Conservation (phyloP, 108 stramenopile genomes). For the Cyclotella choctawhatcheeana region DNA sequence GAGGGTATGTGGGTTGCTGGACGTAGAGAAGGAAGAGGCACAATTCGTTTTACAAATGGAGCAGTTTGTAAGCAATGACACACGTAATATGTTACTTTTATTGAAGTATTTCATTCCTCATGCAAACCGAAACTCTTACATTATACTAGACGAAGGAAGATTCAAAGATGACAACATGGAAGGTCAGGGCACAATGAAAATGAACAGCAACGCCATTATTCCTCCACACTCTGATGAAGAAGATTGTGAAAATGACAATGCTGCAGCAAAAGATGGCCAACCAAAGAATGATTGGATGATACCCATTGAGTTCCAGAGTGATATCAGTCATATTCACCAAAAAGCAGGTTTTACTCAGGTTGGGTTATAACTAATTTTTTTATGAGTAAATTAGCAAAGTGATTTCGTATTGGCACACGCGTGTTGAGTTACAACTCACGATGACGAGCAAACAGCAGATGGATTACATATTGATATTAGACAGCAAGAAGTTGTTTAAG, state of each 20-base stretch:
- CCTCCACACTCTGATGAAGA: constrained; percentile 40
- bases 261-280: neutral
- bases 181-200: constrained; percentile 92
- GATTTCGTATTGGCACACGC: too few species aligned
- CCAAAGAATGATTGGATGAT: constrained; percentile 83
- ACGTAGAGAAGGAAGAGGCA: constrained; percentile 88
- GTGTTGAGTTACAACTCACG: too few species aligned
- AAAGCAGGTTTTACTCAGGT: constrained; percentile 84
- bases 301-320: constrained; percentile 85
- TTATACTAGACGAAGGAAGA: constrained; percentile 74
- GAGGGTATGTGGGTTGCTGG: constrained; percentile 82
- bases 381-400: too few species aligned
- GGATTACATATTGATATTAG: too few species aligned
- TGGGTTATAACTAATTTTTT: constrained; percentile 41
- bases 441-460: too few species aligned
- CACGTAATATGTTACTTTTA: neutral
- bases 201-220: constrained; percentile 69
- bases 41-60: constrained; percentile 83
- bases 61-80: constrained; percentile 57
- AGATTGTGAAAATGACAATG: constrained; percentile 7
- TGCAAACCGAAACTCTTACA: neutral
- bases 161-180: constrained; percentile 91
- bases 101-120: neutral
- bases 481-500: too few species aligned
- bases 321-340: constrained; percentile 84